phyloP scores from a whole-genome alignment of 2,329 filamentous ascomycete species.

The Hymenotorrendiella dingleyae region DNA sequence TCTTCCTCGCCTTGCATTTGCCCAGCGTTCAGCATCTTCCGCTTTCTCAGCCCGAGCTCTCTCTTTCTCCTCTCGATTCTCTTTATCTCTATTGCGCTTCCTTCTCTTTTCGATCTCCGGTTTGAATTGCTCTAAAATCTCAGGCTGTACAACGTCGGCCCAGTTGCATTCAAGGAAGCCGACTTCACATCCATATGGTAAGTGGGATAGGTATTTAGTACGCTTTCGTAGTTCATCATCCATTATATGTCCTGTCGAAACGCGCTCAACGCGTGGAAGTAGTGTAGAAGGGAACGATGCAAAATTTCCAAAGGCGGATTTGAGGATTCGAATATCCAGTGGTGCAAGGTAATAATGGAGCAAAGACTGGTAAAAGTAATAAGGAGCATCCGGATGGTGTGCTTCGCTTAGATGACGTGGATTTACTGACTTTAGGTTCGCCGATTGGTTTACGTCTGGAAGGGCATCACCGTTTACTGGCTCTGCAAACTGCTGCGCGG shows the following conservation, averaged over 20 bases:
- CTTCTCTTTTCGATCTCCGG: slow-evolving; percentile 57
- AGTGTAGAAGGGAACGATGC: slow-evolving; percentile 62
- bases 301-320: slow-evolving; percentile 64
- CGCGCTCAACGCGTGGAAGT: slow-evolving; percentile 63
- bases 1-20: slow-evolving; percentile 49
- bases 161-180: slow-evolving; percentile 70
- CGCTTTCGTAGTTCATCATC: slow-evolving; percentile 66
- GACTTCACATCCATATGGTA: slow-evolving; percentile 68
- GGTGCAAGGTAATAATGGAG: slow-evolving; percentile 68
- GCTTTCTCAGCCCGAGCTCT: slow-evolving; percentile 61
- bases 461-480: background rate
- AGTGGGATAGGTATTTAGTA: slow-evolving; percentile 63
- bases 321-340: slow-evolving; percentile 68
- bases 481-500: background rate
- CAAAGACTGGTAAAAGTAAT: slow-evolving; percentile 67
- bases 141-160: slow-evolving; percentile 60
- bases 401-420: slow-evolving; percentile 13
- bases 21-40: slow-evolving; percentile 60
- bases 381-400: slow-evolving; percentile 37
- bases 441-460: background rate
- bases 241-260: slow-evolving; percentile 65
- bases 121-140: slow-evolving; percentile 55
- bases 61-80: slow-evolving; percentile 63
- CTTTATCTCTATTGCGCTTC: slow-evolving; percentile 62
- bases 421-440: too few relatives aligned